A percentile compares a stretch with the other conserved stretches of the same genome.
Evolutionary conservation across 2,329 filamentous ascomycete genomes (phyloP).

Genomic region (Capronia americana): DNA sequence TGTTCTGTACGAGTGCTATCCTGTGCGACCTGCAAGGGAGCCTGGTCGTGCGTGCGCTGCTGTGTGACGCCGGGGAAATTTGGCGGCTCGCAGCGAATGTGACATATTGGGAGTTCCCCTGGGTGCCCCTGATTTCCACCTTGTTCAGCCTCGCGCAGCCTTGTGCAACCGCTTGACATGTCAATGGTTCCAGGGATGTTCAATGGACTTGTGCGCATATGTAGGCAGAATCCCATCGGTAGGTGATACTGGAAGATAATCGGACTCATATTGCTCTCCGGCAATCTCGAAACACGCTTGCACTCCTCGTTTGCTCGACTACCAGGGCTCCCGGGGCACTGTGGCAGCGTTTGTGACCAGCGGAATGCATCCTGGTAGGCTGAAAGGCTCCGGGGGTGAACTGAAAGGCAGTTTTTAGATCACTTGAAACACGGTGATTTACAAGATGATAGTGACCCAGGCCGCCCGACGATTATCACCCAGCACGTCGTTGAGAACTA

Average conservation of each 20-base stretch:
- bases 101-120: not conserved
- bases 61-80: slow-evolving; percentile 8
- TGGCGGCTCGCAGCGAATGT: not conserved
- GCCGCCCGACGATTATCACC: not conserved
- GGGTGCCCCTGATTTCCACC: not conserved
- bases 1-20: not conserved
- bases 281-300: no score
- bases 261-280: no score
- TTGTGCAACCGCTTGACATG: not conserved
- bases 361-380: no score
- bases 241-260: no score
- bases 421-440: not conserved
- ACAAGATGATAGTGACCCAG: not conserved
- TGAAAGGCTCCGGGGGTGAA: not conserved
- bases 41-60: not conserved
- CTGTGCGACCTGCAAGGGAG: not conserved
- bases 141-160: not conserved
- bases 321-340: no score
- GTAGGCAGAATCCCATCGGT: no score
- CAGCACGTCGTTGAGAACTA: not conserved
- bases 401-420: not conserved
- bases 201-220: no score
- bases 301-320: no score
- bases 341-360: no score
- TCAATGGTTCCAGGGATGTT: no score